Percentiles rank a stretch among this genome's conserved stretches.
These are phyloP conservation scores for Pythium chondricola DNA, from an alignment of 352 stramenopile genomes.

Conservation along the genomic window DNA sequence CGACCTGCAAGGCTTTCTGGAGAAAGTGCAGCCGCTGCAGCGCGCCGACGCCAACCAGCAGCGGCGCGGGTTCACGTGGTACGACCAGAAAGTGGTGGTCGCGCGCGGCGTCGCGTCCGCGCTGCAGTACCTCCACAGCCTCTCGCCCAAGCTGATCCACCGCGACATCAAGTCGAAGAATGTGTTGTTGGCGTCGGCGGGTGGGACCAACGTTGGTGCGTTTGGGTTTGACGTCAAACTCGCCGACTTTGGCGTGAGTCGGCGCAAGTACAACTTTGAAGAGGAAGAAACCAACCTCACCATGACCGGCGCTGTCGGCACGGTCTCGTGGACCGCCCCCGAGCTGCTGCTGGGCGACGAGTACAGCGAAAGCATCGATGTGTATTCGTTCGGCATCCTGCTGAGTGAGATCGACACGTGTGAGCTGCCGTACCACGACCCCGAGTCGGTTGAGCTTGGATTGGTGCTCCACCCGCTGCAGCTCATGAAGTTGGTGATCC, in stretches of 20 bases:
- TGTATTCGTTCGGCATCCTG: constrained; percentile 76
- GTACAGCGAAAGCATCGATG: constrained; percentile 71
- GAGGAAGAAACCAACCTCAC: constrained; percentile 41
- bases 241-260: constrained; percentile 47
- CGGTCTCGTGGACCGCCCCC: constrained; percentile 58
- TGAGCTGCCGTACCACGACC: constrained; percentile 57
- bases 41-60: constrained; percentile 9
- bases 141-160: constrained; percentile 73
- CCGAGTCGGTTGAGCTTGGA: constrained; percentile 27
- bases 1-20: constrained; percentile 58
- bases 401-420: constrained; percentile 71
- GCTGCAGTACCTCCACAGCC: constrained; percentile 75
- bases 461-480: constrained; percentile 47
- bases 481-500: constrained; percentile 51
- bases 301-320: constrained; percentile 39
- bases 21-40: constrained; percentile 13
- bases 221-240: constrained; percentile 41
- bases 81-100: constrained; percentile 44
- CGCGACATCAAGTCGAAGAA: constrained; percentile 87
- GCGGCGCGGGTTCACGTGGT: constrained; percentile 39
- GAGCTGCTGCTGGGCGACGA: constrained; percentile 54
- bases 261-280: constrained; percentile 38
- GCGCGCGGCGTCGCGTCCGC: constrained; percentile 49
- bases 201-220: constrained; percentile 27
- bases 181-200: constrained; percentile 48